Conservation (phyloP, 2,329 filamentous ascomycete species). For the Magnaporthiopsis rhizophila region DNA sequence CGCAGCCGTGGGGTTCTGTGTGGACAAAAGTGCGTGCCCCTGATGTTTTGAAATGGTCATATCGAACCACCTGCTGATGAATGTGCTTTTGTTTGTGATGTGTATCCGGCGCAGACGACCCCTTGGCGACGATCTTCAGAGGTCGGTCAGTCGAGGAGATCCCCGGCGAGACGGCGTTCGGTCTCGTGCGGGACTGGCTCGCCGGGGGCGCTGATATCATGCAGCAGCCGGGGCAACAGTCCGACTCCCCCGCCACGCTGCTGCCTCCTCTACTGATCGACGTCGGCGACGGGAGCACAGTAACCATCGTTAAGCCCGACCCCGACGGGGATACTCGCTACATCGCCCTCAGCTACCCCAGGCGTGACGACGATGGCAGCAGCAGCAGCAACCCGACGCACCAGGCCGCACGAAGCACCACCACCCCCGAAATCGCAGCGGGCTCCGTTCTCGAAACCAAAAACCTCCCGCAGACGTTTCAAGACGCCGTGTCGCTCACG, state of each 20-base stretch:
- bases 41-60: not conserved
- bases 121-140: not conserved
- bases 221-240: not conserved
- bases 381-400: not conserved
- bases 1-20: not conserved
- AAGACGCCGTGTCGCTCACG: constrained; percentile 12
- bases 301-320: not conserved
- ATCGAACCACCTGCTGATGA: not conserved
- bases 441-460: not conserved
- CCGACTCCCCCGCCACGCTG: not conserved
- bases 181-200: not conserved
- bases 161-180: not conserved
- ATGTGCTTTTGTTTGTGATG: not conserved
- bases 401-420: not conserved
- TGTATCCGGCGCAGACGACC: not conserved
- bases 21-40: not conserved
- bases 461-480: not conserved
- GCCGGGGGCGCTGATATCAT: not conserved
- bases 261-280: not conserved
- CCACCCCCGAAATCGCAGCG: not conserved
- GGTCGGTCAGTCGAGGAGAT: not conserved
- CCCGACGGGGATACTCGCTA: not conserved
- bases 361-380: too few relatives aligned
- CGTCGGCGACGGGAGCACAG: not conserved
- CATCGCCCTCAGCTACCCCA: constrained; percentile 1